These are phyloP conservation scores for Aspergillus hortae DNA, from an alignment of 2,329 filamentous ascomycete species.

Conservation along the genomic window DNA sequence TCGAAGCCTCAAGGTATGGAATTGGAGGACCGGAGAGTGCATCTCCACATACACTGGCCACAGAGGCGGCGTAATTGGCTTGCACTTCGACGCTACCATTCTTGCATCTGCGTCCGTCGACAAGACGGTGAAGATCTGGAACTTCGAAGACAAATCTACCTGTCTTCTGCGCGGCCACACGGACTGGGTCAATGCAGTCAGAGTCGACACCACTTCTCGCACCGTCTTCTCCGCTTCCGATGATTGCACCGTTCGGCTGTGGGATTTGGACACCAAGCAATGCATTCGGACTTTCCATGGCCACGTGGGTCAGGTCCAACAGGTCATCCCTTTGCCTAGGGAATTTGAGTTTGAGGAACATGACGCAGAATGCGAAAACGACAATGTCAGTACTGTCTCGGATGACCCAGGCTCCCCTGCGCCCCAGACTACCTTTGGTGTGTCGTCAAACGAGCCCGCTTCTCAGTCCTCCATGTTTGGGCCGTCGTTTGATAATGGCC, in stretches of 20 bases:
- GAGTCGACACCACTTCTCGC: conserved; percentile 74
- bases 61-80: conserved; percentile 74
- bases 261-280: conserved; percentile 81
- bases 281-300: conserved; percentile 78
- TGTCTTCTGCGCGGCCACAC: conserved; percentile 78
- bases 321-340: conserved; percentile 75
- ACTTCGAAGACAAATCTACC: conserved; percentile 78
- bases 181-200: conserved; percentile 97
- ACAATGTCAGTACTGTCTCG: conserved; percentile 41
- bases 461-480: conserved; percentile 56
- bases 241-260: conserved; percentile 84
- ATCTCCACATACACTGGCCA: conserved; percentile 79
- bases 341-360: conserved; percentile 87
- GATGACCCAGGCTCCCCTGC: conserved; percentile 25
- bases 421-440: conserved; percentile 21
- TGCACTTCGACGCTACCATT: conserved; percentile 82
- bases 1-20: conserved; percentile 87
- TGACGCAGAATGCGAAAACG: conserved; percentile 55
- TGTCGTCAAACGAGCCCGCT: conserved; percentile 21
- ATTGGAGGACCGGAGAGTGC: conserved; percentile 88
- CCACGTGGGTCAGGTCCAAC: conserved; percentile 93
- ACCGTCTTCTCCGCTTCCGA: conserved; percentile 92
- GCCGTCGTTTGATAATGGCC: conserved; percentile 58
- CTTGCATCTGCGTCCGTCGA: conserved; percentile 89
- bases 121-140: conserved; percentile 86